A percentile compares a stretch with the other conserved stretches of the same genome.
Conservation (phyloP, 1,139 yeast genomes). For the Geotrichum fermentans region DNA sequence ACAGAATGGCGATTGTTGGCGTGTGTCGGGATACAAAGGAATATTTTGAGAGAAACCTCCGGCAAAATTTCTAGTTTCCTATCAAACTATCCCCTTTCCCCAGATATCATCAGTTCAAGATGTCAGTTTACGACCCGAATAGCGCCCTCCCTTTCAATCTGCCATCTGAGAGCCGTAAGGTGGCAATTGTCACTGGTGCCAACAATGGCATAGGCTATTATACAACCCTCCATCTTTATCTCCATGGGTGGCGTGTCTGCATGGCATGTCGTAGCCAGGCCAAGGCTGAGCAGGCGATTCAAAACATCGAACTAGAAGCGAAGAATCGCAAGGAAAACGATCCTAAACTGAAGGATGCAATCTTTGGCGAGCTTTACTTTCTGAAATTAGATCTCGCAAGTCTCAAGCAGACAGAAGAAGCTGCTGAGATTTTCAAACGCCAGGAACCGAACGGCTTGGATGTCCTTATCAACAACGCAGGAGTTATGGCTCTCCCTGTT, state of each 20-base stretch:
- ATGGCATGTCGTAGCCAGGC: slow-evolving; percentile 62
- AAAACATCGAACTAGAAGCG: slow-evolving; percentile 54
- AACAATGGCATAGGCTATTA: slow-evolving; percentile 77
- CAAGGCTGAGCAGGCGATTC: slow-evolving; percentile 54
- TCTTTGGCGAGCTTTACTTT: slow-evolving; percentile 54
- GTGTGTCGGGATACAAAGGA: no score
- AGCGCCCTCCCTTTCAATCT: slow-evolving; percentile 26
- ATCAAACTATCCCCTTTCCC: not conserved
- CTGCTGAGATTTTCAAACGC: slow-evolving; percentile 48
- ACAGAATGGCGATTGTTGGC: no score
- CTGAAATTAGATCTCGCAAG: slow-evolving; percentile 61
- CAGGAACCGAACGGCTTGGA: slow-evolving; percentile 51
- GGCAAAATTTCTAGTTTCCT: no score
- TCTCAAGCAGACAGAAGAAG: slow-evolving; percentile 53
- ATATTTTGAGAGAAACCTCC: no score
- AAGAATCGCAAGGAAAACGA: slow-evolving; percentile 31
- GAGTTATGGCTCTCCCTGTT: slow-evolving; percentile 72
- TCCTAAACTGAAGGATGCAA: slow-evolving; percentile 19
- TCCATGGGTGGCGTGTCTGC: slow-evolving; percentile 74
- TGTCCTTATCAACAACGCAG: slow-evolving; percentile 72
- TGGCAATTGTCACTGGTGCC: slow-evolving; percentile 75
- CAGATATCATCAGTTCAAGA: not conserved
- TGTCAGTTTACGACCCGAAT: slow-evolving; percentile 22
- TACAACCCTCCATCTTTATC: slow-evolving; percentile 66
- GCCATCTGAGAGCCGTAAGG: slow-evolving; percentile 40